Conservation (phyloP, 1,284 basidiomycete species). For the Sporisorium exsertum region DNA sequence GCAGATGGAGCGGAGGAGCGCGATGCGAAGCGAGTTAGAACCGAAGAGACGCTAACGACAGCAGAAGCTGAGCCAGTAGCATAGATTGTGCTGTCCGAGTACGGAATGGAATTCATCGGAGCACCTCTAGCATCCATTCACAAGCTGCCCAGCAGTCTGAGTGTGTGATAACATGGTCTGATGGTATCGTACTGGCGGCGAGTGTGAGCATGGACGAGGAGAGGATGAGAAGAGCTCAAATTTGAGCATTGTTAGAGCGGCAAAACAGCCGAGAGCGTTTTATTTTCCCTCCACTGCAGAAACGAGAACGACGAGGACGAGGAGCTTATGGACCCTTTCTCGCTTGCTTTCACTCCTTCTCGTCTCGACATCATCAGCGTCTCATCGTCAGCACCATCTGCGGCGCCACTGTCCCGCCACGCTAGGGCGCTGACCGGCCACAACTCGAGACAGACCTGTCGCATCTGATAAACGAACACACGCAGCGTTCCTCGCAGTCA, state of each 20-base stretch:
- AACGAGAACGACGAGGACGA: background rate
- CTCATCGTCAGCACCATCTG: background rate
- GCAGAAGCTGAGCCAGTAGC: constrained; percentile 1
- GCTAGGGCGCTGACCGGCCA: no score
- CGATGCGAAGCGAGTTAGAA: constrained; percentile 24
- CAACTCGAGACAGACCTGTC: background rate
- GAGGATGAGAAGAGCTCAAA: background rate
- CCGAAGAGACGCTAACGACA: constrained; percentile 8
- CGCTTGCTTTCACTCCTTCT: background rate
- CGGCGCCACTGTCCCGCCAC: no score
- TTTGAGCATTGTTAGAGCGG: background rate
- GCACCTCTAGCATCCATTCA: background rate
- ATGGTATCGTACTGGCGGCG: background rate
- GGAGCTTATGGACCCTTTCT: constrained; percentile 8
- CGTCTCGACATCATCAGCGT: background rate
- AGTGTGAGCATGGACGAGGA: background rate
- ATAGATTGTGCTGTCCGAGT: no score
- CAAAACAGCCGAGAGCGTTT: background rate
- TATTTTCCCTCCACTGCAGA: background rate
- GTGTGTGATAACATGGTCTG: background rate
- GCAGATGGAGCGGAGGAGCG: constrained; percentile 13
- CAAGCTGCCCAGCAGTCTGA: background rate
- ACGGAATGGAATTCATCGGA: no score
- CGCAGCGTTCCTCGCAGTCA: background rate
- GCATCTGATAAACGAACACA: background rate